These are phyloP conservation scores for Setaria viridis DNA, from an alignment of 202 grass and related monocot genomes.

Conservation along the genomic window DNA sequence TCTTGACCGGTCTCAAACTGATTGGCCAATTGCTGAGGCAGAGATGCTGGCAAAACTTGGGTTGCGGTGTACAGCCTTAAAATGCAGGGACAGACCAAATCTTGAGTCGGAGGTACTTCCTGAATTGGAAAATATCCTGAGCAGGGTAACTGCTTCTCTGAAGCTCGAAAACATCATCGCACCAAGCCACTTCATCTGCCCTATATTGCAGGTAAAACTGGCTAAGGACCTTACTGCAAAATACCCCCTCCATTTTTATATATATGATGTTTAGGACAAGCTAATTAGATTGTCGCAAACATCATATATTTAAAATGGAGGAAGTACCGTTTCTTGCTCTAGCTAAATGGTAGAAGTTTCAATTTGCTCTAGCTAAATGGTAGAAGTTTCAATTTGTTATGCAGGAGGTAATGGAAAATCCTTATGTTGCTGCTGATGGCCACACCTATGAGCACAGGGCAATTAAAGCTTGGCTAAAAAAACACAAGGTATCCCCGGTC, in stretches of 20 bases:
- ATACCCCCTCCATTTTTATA: background rate
- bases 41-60: constrained; percentile 77
- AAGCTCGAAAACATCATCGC: constrained; percentile 41
- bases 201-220: constrained; percentile 75
- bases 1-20: constrained; percentile 59
- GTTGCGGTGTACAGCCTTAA: constrained; percentile 64
- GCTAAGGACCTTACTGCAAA: background rate
- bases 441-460: constrained; percentile 84
- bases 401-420: constrained; percentile 86
- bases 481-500: constrained; percentile 69
- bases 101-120: constrained; percentile 75
- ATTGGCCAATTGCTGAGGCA: constrained; percentile 73
- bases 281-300: too few relatives aligned
- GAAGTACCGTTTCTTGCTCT: background rate
- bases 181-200: constrained; percentile 83
- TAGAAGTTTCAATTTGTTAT: constrained; percentile 17
- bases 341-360: constrained; percentile 2
- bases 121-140: constrained; percentile 71
- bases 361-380: constrained; percentile 4
- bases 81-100: constrained; percentile 77
- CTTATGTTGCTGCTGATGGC: constrained; percentile 84
- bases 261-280: too few relatives aligned
- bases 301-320: too few relatives aligned
- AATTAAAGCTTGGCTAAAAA: constrained; percentile 80
- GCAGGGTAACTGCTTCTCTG: constrained; percentile 45